Evolutionary conservation across 1,139 yeast genomes (phyloP).

Genomic region (Kluyveromyces sp.): DNA sequence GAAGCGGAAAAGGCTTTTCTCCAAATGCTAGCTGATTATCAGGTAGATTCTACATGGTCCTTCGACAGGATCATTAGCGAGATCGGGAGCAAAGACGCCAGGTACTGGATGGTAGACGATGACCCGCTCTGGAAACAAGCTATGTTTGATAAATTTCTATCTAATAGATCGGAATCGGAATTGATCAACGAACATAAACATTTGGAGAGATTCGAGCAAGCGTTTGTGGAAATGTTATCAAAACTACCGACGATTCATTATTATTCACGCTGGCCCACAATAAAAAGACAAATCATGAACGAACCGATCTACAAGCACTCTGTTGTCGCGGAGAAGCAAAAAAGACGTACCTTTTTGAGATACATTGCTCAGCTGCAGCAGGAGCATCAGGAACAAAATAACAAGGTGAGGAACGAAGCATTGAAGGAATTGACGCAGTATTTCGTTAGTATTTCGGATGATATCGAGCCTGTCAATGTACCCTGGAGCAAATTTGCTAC

Average conservation of each 20-base stretch:
- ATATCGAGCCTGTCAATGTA: conserved; percentile 10
- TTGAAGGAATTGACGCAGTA: conserved; percentile 45
- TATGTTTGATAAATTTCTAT: conserved; percentile 58
- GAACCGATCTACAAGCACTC: conserved; percentile 65
- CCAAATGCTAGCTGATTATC: conserved; percentile 43
- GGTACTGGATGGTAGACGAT: conserved; percentile 59
- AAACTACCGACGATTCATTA: conserved; percentile 38
- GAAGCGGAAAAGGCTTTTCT: conserved; percentile 43
- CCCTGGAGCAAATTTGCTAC: conserved; percentile 22
- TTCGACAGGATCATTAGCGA: conserved; percentile 61
- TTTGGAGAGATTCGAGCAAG: conserved; percentile 46
- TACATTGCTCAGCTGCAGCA: conserved; percentile 39
- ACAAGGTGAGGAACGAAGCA: conserved; percentile 40
- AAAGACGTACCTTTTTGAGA: conserved; percentile 44
- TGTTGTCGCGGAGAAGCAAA: conserved; percentile 50
- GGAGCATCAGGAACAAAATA: conserved; percentile 33
- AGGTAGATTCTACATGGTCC: conserved; percentile 70
- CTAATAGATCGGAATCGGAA: conserved; percentile 48
- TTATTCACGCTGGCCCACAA: conserved; percentile 61
- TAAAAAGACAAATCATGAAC: conserved; percentile 43
- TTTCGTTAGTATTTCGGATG: conserved; percentile 27
- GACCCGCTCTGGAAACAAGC: conserved; percentile 56
- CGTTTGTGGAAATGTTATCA: conserved; percentile 44
- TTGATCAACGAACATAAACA: conserved; percentile 45
- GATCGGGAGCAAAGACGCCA: conserved; percentile 45